Percentiles rank a stretch among this genome's conserved stretches.
Conservation (phyloP, 495 filamentous ascomycete genomes). For the Podospora australis region DNA sequence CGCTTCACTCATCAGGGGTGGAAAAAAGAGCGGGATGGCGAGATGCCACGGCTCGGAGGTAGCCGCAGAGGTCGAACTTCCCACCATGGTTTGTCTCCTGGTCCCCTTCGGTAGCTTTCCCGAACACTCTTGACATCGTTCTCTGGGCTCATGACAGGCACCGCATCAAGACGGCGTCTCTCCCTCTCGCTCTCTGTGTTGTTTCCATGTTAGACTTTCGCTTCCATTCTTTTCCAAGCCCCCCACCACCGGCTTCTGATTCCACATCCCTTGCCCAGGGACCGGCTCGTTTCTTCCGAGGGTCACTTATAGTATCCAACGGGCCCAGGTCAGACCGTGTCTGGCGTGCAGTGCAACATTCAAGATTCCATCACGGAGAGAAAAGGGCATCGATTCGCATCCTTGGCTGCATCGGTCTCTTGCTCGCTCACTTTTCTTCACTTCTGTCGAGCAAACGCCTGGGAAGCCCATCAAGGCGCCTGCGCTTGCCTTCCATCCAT, state of each 20-base stretch:
- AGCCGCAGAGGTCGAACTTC: neutral
- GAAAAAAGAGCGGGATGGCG: neutral
- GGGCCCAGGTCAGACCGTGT: neutral
- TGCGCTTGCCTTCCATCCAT: too few species aligned
- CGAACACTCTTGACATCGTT: too few species aligned
- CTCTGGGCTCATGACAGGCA: too few species aligned
- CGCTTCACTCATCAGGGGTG: neutral
- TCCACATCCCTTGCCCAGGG: neutral
- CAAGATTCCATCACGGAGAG: neutral
- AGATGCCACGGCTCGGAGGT: neutral
- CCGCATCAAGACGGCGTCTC: too few species aligned
- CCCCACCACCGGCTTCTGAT: neutral
- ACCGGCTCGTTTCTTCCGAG: neutral
- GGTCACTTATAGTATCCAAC: neutral
- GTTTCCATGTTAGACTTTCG: neutral
- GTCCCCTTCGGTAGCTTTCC: too few species aligned
- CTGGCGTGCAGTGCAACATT: neutral
- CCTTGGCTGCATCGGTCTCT: neutral
- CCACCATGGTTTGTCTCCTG: neutral
- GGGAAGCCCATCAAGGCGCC: too few species aligned
- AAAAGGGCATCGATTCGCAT: slow-evolving; percentile 1
- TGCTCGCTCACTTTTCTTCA: neutral
- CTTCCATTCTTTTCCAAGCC: neutral
- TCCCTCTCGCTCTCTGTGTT: neutral
- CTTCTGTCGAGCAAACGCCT: neutral